Evolutionary conservation across 2,329 filamentous ascomycete species (phyloP), one percentile per base, ranked within the genome.

Genomic region (Zelopaecilomyces penicillatus): DNA sequence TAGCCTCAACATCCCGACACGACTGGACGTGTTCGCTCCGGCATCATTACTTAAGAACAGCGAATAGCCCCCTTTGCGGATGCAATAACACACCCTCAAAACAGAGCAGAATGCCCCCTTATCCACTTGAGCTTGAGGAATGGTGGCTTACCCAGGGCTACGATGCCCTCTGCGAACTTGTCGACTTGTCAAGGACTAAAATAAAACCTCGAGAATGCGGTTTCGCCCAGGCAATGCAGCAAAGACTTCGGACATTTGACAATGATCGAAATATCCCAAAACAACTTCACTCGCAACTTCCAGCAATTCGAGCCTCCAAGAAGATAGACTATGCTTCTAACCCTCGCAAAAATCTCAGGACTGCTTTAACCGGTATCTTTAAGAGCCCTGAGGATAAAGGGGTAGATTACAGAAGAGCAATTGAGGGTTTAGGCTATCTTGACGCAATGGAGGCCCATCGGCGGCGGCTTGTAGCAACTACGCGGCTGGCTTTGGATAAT

Each of bases 371-470:
- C 10, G 41, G 35, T 39, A 56, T 64, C 29, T 66, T 67, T 42
- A 55, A 43, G 11, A 50, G 46, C 5, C 35, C 46, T 1, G 46
- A 54, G n/a, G 44, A 58, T 32, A 59, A 57, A 10, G 63, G 60
- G 3, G 52, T 64, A n/a, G 46, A 59, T 38, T 32, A 47, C 9
- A 38, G 44, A 6, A 46, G 40, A 3, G 57, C 52, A 2, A 56
- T 67, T 43, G 52, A 59, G 9, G 65, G 58, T 1, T 50, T 67
- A 2, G 59, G 53, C 1, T 54, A 53, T 28, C 50, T 67, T 4
- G 62, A 66, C 45, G 50, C 54, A 8, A 52, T 62, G 39, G 65
- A 67, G 42, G 44, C 54, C 30, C 61, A 64, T 36, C 58, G 64
- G 5, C 51, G 55, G 11, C 52, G 53, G 6, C 50, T 64, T 5